These are phyloP conservation scores for Rhizopogon salebrosus DNA, from an alignment of 768 basidiomycete genomes.

Conservation along the genomic window DNA sequence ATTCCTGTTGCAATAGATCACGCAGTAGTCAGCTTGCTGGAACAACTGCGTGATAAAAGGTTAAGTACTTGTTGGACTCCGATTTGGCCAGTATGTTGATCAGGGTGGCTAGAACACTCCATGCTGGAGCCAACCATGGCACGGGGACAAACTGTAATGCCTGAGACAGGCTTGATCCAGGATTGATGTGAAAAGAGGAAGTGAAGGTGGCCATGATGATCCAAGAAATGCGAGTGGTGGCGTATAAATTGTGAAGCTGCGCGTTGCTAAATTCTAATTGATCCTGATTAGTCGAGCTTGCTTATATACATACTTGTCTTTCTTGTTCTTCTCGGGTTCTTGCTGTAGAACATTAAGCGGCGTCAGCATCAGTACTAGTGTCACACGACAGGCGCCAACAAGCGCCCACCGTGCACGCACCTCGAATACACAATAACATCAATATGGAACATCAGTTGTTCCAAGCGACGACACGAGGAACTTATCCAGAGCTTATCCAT, in stretches of 20 bases:
- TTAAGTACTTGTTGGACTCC: constrained; percentile 38
- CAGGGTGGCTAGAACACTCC: constrained; percentile 37
- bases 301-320: too few species aligned
- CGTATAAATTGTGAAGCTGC: background rate
- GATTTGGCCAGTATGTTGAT: constrained; percentile 45
- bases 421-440: too few species aligned
- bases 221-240: background rate
- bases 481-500: too few species aligned
- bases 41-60: background rate
- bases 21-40: background rate
- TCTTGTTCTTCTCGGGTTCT: too few species aligned
- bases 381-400: too few species aligned
- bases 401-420: too few species aligned
- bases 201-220: background rate
- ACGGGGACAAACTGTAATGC: constrained; percentile 42
- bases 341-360: too few species aligned
- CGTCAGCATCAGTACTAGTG: too few species aligned
- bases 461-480: too few species aligned
- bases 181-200: background rate
- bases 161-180: background rate
- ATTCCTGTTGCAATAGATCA: constrained; percentile 24
- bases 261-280: too few species aligned
- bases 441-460: too few species aligned
- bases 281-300: too few species aligned
- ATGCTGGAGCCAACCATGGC: constrained; percentile 40